Base-by-base conservation (phyloP, 1,284 basidiomycete species). In the Sporisorium iseilematis-ciliati region DNA sequence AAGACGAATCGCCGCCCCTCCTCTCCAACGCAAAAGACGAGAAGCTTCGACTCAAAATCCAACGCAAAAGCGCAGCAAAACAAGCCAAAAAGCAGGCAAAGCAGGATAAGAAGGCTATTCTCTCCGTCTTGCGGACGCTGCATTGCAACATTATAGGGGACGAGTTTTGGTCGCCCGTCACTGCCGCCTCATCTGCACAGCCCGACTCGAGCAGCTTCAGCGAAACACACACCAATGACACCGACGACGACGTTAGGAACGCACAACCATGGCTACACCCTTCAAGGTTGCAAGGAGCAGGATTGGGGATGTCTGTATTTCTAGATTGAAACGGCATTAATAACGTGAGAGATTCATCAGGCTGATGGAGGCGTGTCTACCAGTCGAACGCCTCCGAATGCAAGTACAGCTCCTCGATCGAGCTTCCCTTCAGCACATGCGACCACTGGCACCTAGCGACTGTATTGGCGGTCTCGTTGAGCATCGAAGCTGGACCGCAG, bases 141-240 rank as follows among this genome's bases (percentile, higher is more conserved):
- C 83, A 85, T 41, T 81, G 83, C 43, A 83, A 85, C 42, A 79
- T 85, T 31, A 85, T 85, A 8, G 71, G 79, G 16, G 75, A 80
- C 8, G 57, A 60, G 1, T 85, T 85, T 46, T 85, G 83, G 83
- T 25, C 20, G 3, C 54, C 62, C n/a, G n/a, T n/a, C n/a, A n/a
- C n/a, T 16, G 14, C 38, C 8, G 38, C 25, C 23, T 14, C 8
- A 21, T n/a, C 31, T 41, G 25, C 29, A 23, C 57, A 65, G 77
- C 26, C 77, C 35, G 35, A 82, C 33, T 20, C 29, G 18, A 26
- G 14, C 33, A 12, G 33, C 20, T 38, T 21, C 50, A 23, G 20
- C n/a, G 8, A 31, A 21, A 20, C 49, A 38, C n/a, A 23, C 31
- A 20, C 23, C 18, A n/a, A n/a, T n/a, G 68, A 75, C 42, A 77